Base-by-base conservation (phyloP, 768 basidiomycete species). In the Ephemerocybe angulata region DNA sequence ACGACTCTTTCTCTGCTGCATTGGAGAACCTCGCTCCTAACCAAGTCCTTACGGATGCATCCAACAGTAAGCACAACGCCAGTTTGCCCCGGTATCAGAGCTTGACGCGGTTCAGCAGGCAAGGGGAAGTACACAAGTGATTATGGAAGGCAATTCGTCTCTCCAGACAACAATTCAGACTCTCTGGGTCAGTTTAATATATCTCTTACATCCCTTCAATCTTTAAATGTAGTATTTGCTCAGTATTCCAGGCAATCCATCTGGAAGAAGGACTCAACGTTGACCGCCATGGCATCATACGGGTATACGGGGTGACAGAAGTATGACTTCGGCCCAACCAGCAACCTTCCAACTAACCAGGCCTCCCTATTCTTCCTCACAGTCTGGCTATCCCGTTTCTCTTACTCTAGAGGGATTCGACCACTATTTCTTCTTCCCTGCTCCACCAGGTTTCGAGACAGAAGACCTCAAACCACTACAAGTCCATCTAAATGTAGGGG, bases 381-480 rank as follows among this genome's bases (percentile, higher is more conserved):
- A 35, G 33, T 8, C 10, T 35, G 33, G 33, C 8, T 35, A 17
- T 35, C 33, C 42, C 8, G 42, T 43, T 7, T 10, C 22, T 7
- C 42, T 43, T 17, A 43, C 10, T 7, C 77, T 98, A 35, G 80
- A 75, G 3, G 85, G 82, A 17, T 98, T 97, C 66, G 69, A 84
- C 49, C 94, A 94, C 2, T 98, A 97, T 68, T 95, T 98, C 68
- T 98, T 91, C 63, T 72, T 97, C 43, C 79, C 92, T 2, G 84
- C 86, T 17, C 95, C 96, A 22, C 77, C 84, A 19, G 91, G 89
- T 0, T 88, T 97, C 58, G 67, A 73, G 28, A 70, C 76, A 31
- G 76, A 78, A 17, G 92, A 97, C 60, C 63, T 86, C 1, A 70
- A 69, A 1, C 69, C 85, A 0, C 83, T 98, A 57, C 71, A 71